Evolutionary conservation across 2,329 filamentous ascomycete genomes (phyloP), one percentile per base, ranked within the genome.

Genomic region (Hymenoscyphus fraxineus): DNA sequence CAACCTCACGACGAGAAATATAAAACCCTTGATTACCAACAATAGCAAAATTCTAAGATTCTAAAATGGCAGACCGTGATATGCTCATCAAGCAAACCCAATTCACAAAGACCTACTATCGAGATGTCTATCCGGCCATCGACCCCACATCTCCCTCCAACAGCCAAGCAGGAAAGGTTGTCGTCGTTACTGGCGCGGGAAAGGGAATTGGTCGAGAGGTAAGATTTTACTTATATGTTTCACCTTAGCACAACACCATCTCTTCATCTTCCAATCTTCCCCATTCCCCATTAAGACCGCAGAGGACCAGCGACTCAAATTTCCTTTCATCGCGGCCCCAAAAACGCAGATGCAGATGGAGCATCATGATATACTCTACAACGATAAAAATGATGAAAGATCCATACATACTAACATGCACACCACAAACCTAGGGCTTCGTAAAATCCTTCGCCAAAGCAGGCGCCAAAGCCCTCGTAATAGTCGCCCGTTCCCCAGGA

Each of bases 151-250:
- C 67, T 27, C 70, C 75, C 4, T 68, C 69, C 0, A 69, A 75
- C 22, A 76, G 72, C 9, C 75, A 76, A 59, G 71, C 70, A 2
- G 78, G 77, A 40, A 70, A 70, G 57, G 64, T 67, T 2, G 55
- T 68, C 9, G 60, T 71, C 2, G 75, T 80, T 65, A 80, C 78
- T n/a, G 78, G 79, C 0, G 77, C 78, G 1, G 77, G 75, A 57
- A 75, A 75, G 38, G 79, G 79, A 1, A 65, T 80, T 27, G 79
- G 69, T 54, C 65, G 58, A 38, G 31, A 58, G 2, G 65, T 67
- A 27, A 27, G 3, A 3, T n/a, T n/a, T n/a, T 27, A 27, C 27
- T 27, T 27, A 3, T 27, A 64, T 0, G 54, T 61, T 38, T 27
- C 6, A n/a, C 22, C 22, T 22, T 35, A 35, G 6, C 9, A 35